Evolutionary conservation across 495 filamentous ascomycete genomes (phyloP), one percentile per base, ranked within the genome.

Genomic region (Lasiosphaeria ovina): DNA sequence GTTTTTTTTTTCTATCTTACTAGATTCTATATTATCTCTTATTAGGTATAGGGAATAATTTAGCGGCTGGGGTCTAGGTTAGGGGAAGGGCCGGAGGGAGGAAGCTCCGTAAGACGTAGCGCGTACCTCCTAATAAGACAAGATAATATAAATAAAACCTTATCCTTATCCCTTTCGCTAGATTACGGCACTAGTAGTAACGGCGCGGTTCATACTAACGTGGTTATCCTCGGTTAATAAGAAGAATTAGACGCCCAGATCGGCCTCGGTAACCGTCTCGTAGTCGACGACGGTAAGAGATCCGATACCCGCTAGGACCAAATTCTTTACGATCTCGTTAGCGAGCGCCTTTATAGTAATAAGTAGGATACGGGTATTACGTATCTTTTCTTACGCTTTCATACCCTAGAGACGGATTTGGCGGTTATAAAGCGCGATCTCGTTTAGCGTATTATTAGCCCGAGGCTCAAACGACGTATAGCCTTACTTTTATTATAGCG

Each of bases 371-470:
- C 92, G 92, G 54, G 94, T 91, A 35, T 83, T 91, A 59, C 94
- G 92, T 62, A 97, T 89, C 64, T 90, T 92, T 62, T 73, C 89
- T 72, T 98, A 95, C 5, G 95, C 94, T 69, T 96, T 85, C 59
- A 98, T 89, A 52, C 94, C 94, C 94, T 95, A 98, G 35, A 98
- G 85, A n/a, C 94, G 90, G 68, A 98, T 97, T 73, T 98, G 94
- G 24, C 94, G 88, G 74, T 98, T 95, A 75, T 98, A 98, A 31
- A 98, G 85, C 42, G 95, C 95, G 68, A 98, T 96, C 69, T 98
- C 94, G 76, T 97, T 95, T 95, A 40, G 12, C 7, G 35, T n/a
- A n/a, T 3, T 4, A 44, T 49, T 34, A 57, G 45, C 10, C 3
- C 5, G 17, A 54, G 49, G 60, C 4, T 6, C 5, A 33, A 10